Evolutionary conservation across 2,329 filamentous ascomycete species (phyloP), one percentile per base, ranked within the genome.

Genomic region (Chaetomiaceae sp.): DNA sequence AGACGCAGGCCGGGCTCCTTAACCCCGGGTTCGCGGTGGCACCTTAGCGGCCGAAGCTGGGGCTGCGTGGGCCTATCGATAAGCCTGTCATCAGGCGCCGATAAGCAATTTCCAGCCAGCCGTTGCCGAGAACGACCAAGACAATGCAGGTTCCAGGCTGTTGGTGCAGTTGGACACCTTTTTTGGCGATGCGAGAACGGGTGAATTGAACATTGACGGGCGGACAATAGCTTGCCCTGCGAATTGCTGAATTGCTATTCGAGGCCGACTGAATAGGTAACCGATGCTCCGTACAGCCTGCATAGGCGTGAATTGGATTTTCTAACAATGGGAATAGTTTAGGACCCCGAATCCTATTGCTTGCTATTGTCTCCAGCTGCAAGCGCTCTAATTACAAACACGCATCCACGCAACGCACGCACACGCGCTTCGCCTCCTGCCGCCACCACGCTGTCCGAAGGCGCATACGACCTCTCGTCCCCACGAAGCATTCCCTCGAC

Each of bases 91-190:
- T 50, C 45, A 44, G 37, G 48, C 37, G 34, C 45, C 57, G 57
- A 60, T 60, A 60, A 61, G 57, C 56, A 60, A 60, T 59, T 61
- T 61, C 58, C 55, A 57, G 53, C 54, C 51, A 49, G 54, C 50
- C 8, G 14, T n/a, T 13, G 30, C 10, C 30, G 30, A 33, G 8
- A n/a, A n/a, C n/a, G n/a, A 33, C 30, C 25, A 27, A 33, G 14
- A n/a, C 55, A 37, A 27, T 30, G 48, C 42, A 37, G 42, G 7
- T 13, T n/a, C n/a, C n/a, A n/a, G n/a, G n/a, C n/a, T n/a, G n/a
- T n/a, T 19, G 44, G 17, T 7, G 48, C 53, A 16, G 48, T 55
- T 56, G 50, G 55, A 55, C 53, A 49, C 48, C 47, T 12, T 12
- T 44, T 50, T 55, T 51, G 56, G 51, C 44, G 54, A 57, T 55